Percentiles rank a stretch among this genome's conserved stretches.
phyloP scores from a whole-genome alignment of 1,284 basidiomycete species.

The Grifola frondosa region DNA sequence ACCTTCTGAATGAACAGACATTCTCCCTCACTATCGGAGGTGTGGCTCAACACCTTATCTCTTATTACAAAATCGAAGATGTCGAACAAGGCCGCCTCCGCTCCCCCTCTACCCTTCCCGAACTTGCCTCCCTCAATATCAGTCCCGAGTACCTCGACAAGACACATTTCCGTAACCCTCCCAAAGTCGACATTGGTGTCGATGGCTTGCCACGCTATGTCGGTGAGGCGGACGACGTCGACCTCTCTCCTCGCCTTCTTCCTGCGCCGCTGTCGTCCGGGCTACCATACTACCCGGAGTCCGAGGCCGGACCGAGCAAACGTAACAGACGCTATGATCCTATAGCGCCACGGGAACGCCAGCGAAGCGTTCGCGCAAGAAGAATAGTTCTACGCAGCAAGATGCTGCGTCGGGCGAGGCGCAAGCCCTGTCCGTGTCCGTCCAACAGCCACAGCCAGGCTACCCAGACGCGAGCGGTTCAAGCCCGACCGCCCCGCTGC shows the following conservation, averaged over 20 bases:
- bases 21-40: conserved; percentile 87
- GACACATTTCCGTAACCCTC: conserved; percentile 88
- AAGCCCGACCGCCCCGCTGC: conserved; percentile 10
- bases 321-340: conserved; percentile 54
- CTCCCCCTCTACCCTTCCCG: conserved; percentile 85
- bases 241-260: conserved; percentile 46
- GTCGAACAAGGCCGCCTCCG: conserved; percentile 86
- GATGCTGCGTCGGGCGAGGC: conserved; percentile 21
- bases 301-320: conserved; percentile 36
- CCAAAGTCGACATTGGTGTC: conserved; percentile 79
- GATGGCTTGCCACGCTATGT: conserved; percentile 84
- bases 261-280: conserved; percentile 50
- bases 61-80: conserved; percentile 94
- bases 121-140: conserved; percentile 84
- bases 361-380: conserved; percentile 32
- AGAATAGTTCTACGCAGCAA: conserved; percentile 25
- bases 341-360: conserved; percentile 30
- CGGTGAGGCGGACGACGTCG: conserved; percentile 71
- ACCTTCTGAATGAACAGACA: conserved; percentile 53
- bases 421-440: conserved; percentile 17
- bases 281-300: conserved; percentile 50
- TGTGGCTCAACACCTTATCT: conserved; percentile 91
- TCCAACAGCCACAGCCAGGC: conserved; percentile 21
- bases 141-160: conserved; percentile 88
- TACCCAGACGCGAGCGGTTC: conserved; percentile 20